Evolutionary conservation across 2,329 filamentous ascomycete species (phyloP).

Genomic region (Trichothecium roseum): DNA sequence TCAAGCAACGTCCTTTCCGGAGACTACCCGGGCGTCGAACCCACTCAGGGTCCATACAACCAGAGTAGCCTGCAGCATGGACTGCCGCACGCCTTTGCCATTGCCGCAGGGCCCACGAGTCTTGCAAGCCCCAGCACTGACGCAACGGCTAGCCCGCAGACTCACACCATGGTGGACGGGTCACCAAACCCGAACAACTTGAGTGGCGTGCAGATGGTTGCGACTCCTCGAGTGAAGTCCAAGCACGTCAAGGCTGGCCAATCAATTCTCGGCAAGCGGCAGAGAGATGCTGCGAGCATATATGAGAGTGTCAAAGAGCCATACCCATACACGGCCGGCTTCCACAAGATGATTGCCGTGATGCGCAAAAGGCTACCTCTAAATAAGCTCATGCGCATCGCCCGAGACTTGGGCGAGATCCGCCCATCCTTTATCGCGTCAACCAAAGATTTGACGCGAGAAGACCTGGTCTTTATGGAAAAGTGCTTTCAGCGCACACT

Average conservation of each 20-base stretch:
- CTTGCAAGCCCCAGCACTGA: conserved; percentile 56
- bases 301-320: conserved; percentile 86
- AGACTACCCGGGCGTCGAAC: conserved; percentile 44
- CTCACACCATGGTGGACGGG: conserved; percentile 39
- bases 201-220: background rate
- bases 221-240: conserved; percentile 27
- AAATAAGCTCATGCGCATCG: conserved; percentile 71
- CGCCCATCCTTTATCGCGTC: conserved; percentile 89
- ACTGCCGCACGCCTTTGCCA: conserved; percentile 54
- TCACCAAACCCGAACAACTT: conserved; percentile 29
- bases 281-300: conserved; percentile 69
- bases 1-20: conserved; percentile 35
- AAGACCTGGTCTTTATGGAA: conserved; percentile 95
- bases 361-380: conserved; percentile 69
- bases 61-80: conserved; percentile 52
- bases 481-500: conserved; percentile 91
- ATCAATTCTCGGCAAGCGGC: conserved; percentile 45
- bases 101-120: conserved; percentile 51
- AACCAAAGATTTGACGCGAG: conserved; percentile 74
- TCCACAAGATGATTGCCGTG: conserved; percentile 77
- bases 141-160: conserved; percentile 49
- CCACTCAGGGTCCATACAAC: conserved; percentile 36
- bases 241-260: conserved; percentile 34
- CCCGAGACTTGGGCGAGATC: conserved; percentile 78
- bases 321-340: conserved; percentile 82